Base-by-base conservation (phyloP, 768 basidiomycete genomes). In the Phylloporus sp. region DNA sequence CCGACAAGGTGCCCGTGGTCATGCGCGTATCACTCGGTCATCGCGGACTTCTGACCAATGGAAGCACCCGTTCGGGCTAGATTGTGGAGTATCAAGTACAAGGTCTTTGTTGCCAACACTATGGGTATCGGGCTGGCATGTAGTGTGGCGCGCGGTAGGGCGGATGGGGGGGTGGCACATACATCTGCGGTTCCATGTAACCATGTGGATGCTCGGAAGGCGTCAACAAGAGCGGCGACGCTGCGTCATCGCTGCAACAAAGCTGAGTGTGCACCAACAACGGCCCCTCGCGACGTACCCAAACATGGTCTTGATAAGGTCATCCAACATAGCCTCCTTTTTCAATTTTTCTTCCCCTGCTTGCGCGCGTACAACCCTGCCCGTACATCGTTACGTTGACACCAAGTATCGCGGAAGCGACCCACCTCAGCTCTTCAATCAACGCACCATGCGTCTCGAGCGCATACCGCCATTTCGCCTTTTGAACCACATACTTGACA, bases 391-490 rank as follows among this genome's bases (percentile, higher is more conserved):
- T 54, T 6, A 27, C 12, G 47, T 53, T 23, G 6, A 6, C 12
- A n/a, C 24, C 43, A 28, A 20, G 6, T 6, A 8, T 23, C 9
- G 23, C 1, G 11, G 22, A 1, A 42, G 13, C 43, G 27, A 48
- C 60, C 31, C 47, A 68, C 67, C 66, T 76, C 55, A 91, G 70
- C 65, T 94, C 87, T 56, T 84, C 80, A 27, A 79, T 69, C 34
- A 94, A 71, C 28, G 73, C 71, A 28, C 81, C 81, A 54, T 90
- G 84, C 60, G 88, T 82, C 51, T 86, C 78, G 27, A 85, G 55
- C 13, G 81, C 83, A 62, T 84, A 87, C 45, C 73, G 73, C 65
- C 86, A 78, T 62, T 91, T 92, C 6, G 93, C 91, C 62, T 94
- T 69, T 32, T 70, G 54, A 71, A 76, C 56, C 71, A 82, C 74